Evolutionary conservation across 257 asterid species (phyloP), one percentile per base, ranked within the genome.

Genomic region (Forsythia viridissima): DNA sequence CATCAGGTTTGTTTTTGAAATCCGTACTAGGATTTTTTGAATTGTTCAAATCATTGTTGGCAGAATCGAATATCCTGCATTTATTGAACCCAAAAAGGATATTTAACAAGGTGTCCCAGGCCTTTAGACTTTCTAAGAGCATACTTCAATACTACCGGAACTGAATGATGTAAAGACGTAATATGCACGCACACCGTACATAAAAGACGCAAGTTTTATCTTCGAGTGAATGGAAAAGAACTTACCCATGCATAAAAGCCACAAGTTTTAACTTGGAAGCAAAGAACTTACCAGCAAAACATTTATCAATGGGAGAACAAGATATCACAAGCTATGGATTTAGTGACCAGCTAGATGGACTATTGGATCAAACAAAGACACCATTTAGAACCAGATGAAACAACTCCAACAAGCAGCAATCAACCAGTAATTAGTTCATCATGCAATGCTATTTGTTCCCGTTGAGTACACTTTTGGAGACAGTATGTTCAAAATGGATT

Each of bases 11-110:
- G 16, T 63, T 63, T 5, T 63, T 63, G 38, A 21, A 63, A 63
- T 63, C 70, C 9, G 18, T 63, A 24, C 70, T 63, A 21, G 88
- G 18, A 16, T 71, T 55, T 48, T 86, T 82, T 7, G 90, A 72
- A 71, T 88, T 82, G 73, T 85, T 90, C 55, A 89, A 77, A 69
- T 91, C 91, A 84, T 81, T 86, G 88, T 76, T 89, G 51, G 92
- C 77, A 73, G 96, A 86, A 85, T 91, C 96, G 71, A 95, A 92
- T 72, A 95, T 92, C 88, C 98, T 95, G 78, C 83, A 89, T 40
- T 83, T 63, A 68, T 43, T 61, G 39, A 79, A 80, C 66, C 65
- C n/a, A 48, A 72, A 15, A 77, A 7, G 75, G 15, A 20, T 61
- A 61, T 79, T 65, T 16, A 73, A 77, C 55, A 30, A 42, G 11